These are phyloP conservation scores for Lunasporangiospora selenospora DNA, from an alignment of 192 early-diverging fungal species.

Conservation along the genomic window DNA sequence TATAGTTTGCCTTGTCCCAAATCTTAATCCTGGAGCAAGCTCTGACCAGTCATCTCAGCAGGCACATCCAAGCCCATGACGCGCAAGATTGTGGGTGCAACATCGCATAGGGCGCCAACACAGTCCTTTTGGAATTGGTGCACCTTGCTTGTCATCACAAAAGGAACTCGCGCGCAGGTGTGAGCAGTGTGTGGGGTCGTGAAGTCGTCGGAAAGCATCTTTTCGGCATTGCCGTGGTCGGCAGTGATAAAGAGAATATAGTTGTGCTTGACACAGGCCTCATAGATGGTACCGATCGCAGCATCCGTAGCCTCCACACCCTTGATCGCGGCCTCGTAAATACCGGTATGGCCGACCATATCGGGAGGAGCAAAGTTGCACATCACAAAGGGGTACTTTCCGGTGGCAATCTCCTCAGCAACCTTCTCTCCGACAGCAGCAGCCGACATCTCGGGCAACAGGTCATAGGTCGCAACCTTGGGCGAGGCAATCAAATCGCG, in stretches of 20 bases:
- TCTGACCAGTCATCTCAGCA: constrained; percentile 92
- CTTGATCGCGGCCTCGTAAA: constrained; percentile 89
- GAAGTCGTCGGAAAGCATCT: constrained; percentile 91
- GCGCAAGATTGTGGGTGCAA: constrained; percentile 94
- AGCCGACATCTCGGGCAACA: constrained; percentile 96
- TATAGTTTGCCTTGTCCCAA: too few relatives aligned
- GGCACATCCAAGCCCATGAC: constrained; percentile 93
- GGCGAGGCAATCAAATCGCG: constrained; percentile 92
- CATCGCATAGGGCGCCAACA: constrained; percentile 89
- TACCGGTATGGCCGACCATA: constrained; percentile 98
- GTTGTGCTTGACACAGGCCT: constrained; percentile 87
- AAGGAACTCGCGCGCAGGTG: constrained; percentile 89
- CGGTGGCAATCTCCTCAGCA: constrained; percentile 76
- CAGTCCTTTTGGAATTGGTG: constrained; percentile 59
- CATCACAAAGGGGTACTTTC: constrained; percentile 94
- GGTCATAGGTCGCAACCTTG: constrained; percentile 97
- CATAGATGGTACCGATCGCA: constrained; percentile 92
- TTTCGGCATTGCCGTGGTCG: constrained; percentile 99
- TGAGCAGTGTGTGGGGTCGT: constrained; percentile 96
- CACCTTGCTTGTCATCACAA: constrained; percentile 79
- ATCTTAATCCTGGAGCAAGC: constrained; percentile 36
- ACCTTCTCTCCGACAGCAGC: constrained; percentile 89
- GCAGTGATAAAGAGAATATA: constrained; percentile 96
- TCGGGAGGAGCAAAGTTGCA: constrained; percentile 99
- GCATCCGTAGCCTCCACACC: constrained; percentile 95